These are phyloP conservation scores for Eutypella sp. DNA, from an alignment of 2,329 filamentous ascomycete genomes.

Conservation along the genomic window DNA sequence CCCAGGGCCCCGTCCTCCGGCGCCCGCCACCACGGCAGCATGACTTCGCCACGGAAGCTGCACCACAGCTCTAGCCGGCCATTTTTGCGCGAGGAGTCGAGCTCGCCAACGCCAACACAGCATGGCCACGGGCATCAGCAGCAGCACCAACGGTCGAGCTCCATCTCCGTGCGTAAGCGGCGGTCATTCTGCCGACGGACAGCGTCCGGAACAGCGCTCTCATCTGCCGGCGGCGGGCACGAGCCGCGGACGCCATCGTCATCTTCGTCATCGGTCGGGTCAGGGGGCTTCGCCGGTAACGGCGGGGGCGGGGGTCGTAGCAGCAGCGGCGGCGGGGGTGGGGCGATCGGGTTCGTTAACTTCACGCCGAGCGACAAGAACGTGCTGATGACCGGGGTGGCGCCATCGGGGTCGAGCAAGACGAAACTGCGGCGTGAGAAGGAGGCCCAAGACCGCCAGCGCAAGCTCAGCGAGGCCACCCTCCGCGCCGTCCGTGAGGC, in stretches of 20 bases:
- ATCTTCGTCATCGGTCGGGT: not conserved
- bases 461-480: conserved; percentile 63
- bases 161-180: conserved; percentile 30
- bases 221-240: not conserved
- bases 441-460: conserved; percentile 74
- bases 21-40: conserved; percentile 40
- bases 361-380: conserved; percentile 77
- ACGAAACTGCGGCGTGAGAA: conserved; percentile 90
- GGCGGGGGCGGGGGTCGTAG: conserved; percentile 4
- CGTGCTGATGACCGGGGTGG: conserved; percentile 82
- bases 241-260: conserved; percentile 15
- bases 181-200: conserved; percentile 27
- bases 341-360: conserved; percentile 70
- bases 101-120: conserved; percentile 34
- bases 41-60: conserved; percentile 38
- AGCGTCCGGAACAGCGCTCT: conserved; percentile 1
- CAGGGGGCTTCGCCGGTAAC: not conserved
- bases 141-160: conserved; percentile 10
- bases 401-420: conserved; percentile 85
- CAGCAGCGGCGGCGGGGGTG: conserved; percentile 20
- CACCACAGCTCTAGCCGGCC: conserved; percentile 25
- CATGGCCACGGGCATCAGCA: conserved; percentile 12
- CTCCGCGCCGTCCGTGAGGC: conserved; percentile 64
- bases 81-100: conserved; percentile 22
- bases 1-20: conserved; percentile 52